phyloP scores from a whole-genome alignment of 495 filamentous ascomycete genomes.

The Neurospora cerealis region DNA sequence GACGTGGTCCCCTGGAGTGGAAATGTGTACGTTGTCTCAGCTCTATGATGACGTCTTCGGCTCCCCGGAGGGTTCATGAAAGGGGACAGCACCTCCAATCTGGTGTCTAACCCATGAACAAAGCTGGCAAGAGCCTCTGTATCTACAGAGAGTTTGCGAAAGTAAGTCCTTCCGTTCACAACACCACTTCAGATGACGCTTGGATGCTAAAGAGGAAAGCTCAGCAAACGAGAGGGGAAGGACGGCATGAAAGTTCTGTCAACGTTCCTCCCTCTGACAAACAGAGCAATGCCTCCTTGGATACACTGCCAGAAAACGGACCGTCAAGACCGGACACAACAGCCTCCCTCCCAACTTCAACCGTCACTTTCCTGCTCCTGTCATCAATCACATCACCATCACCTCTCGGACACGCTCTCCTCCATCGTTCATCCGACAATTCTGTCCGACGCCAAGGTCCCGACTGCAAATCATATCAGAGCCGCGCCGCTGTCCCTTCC shows the following conservation, averaged over 20 bases:
- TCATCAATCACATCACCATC: not conserved
- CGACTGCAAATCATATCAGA: not conserved
- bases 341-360: not conserved
- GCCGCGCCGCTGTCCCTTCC: not conserved
- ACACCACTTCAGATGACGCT: not conserved
- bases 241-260: not conserved
- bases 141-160: not conserved
- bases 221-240: not conserved
- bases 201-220: not conserved
- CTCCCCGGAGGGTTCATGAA: not conserved
- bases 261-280: not conserved
- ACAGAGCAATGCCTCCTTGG: not conserved
- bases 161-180: not conserved
- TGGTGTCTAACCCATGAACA: not conserved
- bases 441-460: not conserved
- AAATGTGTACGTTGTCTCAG: not conserved
- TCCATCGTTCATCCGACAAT: not conserved
- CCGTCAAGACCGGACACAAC: not conserved
- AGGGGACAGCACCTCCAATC: not conserved
- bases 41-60: not conserved
- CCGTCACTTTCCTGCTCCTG: not conserved
- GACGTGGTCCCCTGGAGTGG: not conserved
- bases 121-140: not conserved
- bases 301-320: not conserved
- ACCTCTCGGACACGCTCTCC: not conserved